Conservation (phyloP, 768 basidiomycete species). For the Lactarius vividus region DNA sequence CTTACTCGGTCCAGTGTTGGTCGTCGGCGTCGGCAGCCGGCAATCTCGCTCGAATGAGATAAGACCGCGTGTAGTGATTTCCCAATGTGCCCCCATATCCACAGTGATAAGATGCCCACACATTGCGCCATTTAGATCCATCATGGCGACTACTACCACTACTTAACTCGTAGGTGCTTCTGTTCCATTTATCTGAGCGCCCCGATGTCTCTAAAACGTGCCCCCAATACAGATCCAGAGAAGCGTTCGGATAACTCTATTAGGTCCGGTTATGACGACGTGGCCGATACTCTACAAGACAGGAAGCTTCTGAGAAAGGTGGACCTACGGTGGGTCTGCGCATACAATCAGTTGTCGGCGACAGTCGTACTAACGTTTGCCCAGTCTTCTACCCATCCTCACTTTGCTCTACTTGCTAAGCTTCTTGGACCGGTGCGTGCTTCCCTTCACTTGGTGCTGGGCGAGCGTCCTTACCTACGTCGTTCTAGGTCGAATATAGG, state of each 20-base stretch:
- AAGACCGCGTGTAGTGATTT: too few relatives aligned
- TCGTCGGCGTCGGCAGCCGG: neutral
- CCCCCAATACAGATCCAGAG: neutral
- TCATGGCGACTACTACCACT: neutral
- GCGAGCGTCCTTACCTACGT: neutral
- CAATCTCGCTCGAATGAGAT: neutral
- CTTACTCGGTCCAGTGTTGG: neutral
- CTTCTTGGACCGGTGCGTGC: conserved; percentile 40
- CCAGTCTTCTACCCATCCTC: conserved; percentile 40
- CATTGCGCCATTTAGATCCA: neutral
- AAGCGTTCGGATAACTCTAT: neutral
- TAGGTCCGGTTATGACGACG: neutral
- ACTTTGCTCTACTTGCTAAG: conserved; percentile 42
- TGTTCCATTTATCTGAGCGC: neutral
- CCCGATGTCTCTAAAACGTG: neutral
- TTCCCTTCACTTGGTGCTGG: neutral
- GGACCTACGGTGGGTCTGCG: conserved; percentile 16
- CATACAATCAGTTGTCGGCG: neutral
- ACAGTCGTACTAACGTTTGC: neutral
- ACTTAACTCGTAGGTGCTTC: neutral
- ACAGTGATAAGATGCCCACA: neutral
- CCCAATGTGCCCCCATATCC: too few relatives aligned
- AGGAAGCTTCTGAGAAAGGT: conserved; percentile 21
- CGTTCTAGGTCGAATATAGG: conserved; percentile 36
- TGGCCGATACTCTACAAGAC: conserved; percentile 14